Percentiles rank a stretch among this genome's conserved stretches.
These are phyloP conservation scores for Leccinum laetum DNA, from an alignment of 1,284 basidiomycete species.

Conservation along the genomic window DNA sequence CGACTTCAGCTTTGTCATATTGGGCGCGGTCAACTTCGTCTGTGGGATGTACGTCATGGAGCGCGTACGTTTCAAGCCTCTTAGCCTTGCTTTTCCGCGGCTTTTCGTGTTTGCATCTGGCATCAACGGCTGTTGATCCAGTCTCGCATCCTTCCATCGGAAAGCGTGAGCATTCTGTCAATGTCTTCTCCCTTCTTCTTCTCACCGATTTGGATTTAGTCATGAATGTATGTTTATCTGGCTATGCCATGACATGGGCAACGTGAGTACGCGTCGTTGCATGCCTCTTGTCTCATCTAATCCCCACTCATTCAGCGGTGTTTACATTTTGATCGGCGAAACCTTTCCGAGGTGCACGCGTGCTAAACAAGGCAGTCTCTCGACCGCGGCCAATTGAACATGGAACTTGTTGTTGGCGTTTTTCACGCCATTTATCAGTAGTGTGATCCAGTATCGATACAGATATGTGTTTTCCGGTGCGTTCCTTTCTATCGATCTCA, in stretches of 20 bases:
- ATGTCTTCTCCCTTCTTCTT: neutral
- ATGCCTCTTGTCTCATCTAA: too few relatives aligned
- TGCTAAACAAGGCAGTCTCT: conserved; percentile 74
- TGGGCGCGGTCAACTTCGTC: conserved; percentile 8
- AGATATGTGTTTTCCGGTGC: conserved; percentile 65
- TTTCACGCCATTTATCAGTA: conserved; percentile 70
- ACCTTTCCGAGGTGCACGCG: conserved; percentile 45
- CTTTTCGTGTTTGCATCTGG: conserved; percentile 34
- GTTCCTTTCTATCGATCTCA: conserved; percentile 7
- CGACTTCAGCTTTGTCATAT: too few relatives aligned
- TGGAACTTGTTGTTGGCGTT: conserved; percentile 80
- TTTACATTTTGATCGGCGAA: too few relatives aligned
- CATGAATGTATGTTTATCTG: conserved; percentile 46
- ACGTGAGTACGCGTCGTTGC: too few relatives aligned
- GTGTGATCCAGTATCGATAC: conserved; percentile 60
- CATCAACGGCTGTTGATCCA: too few relatives aligned
- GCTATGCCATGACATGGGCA: conserved; percentile 53
- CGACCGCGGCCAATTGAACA: conserved; percentile 69
- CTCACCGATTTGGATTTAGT: conserved; percentile 35
- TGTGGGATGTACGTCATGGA: too few relatives aligned
- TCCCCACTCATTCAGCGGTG: too few relatives aligned
- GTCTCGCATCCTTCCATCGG: too few relatives aligned
- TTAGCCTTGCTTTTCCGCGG: conserved; percentile 35
- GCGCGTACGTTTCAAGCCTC: too few relatives aligned
- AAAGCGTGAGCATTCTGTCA: conserved; percentile 31